Evolutionary conservation across 176 grass and related monocot species (phyloP), one percentile per base, ranked within the genome.

Genomic region (Tillandsia leiboldiana): DNA sequence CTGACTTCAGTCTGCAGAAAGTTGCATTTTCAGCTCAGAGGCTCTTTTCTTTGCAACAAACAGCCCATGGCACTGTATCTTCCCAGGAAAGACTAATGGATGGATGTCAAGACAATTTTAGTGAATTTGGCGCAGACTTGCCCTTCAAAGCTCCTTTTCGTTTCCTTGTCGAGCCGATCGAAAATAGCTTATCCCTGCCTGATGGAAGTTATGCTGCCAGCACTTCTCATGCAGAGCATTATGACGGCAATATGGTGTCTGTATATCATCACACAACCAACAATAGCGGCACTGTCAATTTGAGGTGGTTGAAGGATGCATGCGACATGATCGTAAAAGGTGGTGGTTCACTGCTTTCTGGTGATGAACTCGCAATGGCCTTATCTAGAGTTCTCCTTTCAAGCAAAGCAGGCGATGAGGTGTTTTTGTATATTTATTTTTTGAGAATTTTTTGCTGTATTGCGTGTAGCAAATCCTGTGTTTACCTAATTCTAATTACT

Each of bases 331-430:
- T 97, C 74, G 81, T 86, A 54, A 81, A 57, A 67, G 70, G 75
- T 71, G 81, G 79, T 72, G 83, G 77, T 51, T 97, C 89, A 20
- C 77, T 86, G 28, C 75, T 97, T 58, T 89, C 86, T 49, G 93
- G 93, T 63, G 89, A 97, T 68, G 93, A 97, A 75, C 93, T 97
- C 77, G 86, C 86, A 72, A 81, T 90, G 93, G 82, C 93, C 26
- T 77, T 97, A 70, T 97, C 85, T 50, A 86, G 93, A 67, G 93
- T 97, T 69, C 86, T 97, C 11, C 20, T 87, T 70, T 90, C 87
- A 79, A 85, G 87, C 67, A 97, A 90, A 90, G 73, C 86, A 68
- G 93, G 93, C 11, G 89, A 97, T 29, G 79, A 97, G 93, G 89
- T 97, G 64, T 20, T 73, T 8, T 42, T 81, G 33, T 42, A 5